Conservation (phyloP, 1,284 basidiomycete genomes). For the Grifola frondosa region DNA sequence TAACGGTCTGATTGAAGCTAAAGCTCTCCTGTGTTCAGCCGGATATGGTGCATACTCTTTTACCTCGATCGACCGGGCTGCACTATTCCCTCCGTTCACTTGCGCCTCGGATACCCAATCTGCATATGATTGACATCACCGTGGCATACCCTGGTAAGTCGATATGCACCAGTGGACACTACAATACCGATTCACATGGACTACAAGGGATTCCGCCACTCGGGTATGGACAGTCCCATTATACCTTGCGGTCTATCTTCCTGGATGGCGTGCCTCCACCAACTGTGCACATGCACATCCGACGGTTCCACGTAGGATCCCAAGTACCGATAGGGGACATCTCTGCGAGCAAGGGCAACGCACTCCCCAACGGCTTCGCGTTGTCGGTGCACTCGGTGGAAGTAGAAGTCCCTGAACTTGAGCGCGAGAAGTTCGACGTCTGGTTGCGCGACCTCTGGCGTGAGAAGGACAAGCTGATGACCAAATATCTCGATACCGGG, state of each 20-base stretch:
- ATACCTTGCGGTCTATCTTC: slow-evolving; percentile 89
- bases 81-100: slow-evolving; percentile 85
- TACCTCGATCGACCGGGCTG: slow-evolving; percentile 90
- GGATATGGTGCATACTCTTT: slow-evolving; percentile 77
- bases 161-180: neutral
- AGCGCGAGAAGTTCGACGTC: slow-evolving; percentile 73
- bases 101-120: slow-evolving; percentile 69
- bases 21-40: slow-evolving; percentile 42
- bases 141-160: slow-evolving; percentile 81
- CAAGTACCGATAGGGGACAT: slow-evolving; percentile 69
- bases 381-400: slow-evolving; percentile 39
- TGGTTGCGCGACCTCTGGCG: slow-evolving; percentile 86
- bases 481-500: slow-evolving; percentile 55
- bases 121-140: slow-evolving; percentile 87
- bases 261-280: slow-evolving; percentile 83
- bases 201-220: slow-evolving; percentile 70
- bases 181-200: no score
- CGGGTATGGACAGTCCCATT: slow-evolving; percentile 81
- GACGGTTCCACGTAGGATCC: slow-evolving; percentile 65
- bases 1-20: slow-evolving; percentile 2
- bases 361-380: slow-evolving; percentile 30
- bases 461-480: slow-evolving; percentile 80
- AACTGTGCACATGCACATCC: slow-evolving; percentile 82
- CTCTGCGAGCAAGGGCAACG: slow-evolving; percentile 37
- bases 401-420: slow-evolving; percentile 64